phyloP scores from a whole-genome alignment of 2,329 filamentous ascomycete genomes.

The Aspergillus flavus region DNA sequence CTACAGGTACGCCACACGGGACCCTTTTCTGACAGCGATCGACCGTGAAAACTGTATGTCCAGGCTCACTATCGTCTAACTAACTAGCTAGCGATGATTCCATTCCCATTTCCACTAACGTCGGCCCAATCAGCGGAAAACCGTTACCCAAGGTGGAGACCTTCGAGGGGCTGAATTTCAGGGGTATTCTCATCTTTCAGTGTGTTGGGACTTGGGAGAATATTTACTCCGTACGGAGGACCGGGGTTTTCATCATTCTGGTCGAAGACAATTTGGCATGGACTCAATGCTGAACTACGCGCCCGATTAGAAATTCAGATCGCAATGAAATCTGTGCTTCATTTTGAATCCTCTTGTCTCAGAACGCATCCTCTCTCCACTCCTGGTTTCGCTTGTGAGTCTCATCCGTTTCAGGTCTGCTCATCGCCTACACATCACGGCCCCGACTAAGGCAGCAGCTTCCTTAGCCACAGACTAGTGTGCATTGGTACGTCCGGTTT shows the following conservation, averaged over 20 bases:
- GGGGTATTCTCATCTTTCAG: slow-evolving; percentile 11
- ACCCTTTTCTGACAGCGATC: not conserved
- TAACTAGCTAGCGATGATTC: slow-evolving; percentile 1
- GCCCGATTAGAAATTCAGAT: not conserved
- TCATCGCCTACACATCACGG: slow-evolving; percentile 10
- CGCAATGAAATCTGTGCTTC: not conserved
- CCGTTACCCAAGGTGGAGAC: slow-evolving; percentile 21
- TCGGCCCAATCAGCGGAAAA: slow-evolving; percentile 14
- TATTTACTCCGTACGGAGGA: not conserved
- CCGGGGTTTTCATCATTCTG: not conserved
- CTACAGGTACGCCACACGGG: not conserved
- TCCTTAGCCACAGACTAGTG: slow-evolving; percentile 18
- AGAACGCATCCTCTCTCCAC: slow-evolving; percentile 6
- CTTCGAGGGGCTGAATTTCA: slow-evolving; percentile 17
- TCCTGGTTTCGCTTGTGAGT: slow-evolving; percentile 9
- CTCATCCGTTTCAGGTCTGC: slow-evolving; percentile 18
- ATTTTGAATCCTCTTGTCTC: not conserved
- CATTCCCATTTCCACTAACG: not conserved
- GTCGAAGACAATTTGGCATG: not conserved
- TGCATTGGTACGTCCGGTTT: slow-evolving; percentile 20
- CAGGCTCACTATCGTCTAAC: slow-evolving; percentile 10
- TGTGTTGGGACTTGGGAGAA: not conserved
- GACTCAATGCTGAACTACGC: not conserved
- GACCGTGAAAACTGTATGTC: not conserved
- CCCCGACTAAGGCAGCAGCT: slow-evolving; percentile 10